These are phyloP conservation scores for Heterobasidion occidentale DNA, from an alignment of 1,284 basidiomycete genomes.

Conservation along the genomic window DNA sequence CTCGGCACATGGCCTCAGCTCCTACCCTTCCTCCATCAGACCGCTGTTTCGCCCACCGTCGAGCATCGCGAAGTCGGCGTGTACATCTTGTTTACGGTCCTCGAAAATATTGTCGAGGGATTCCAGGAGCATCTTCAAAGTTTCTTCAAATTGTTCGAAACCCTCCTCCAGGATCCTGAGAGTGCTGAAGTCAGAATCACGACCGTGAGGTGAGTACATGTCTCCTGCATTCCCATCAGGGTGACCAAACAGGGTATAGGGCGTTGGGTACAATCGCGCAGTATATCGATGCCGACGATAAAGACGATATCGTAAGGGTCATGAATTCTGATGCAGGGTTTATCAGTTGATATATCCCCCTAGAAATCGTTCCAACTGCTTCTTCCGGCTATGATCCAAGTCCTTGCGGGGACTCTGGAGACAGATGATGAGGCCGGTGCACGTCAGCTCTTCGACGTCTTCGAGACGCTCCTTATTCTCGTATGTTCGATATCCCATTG, in stretches of 20 bases:
- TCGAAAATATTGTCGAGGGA: slow-evolving; percentile 88
- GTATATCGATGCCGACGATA: slow-evolving; percentile 88
- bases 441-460: slow-evolving; percentile 89
- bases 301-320: slow-evolving; percentile 71
- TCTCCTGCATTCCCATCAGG: neutral
- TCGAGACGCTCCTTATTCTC: slow-evolving; percentile 93
- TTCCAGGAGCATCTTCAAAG: slow-evolving; percentile 74
- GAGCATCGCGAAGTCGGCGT: slow-evolving; percentile 87
- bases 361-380: slow-evolving; percentile 87
- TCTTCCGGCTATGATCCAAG: slow-evolving; percentile 85
- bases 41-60: slow-evolving; percentile 63
- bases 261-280: slow-evolving; percentile 90
- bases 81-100: slow-evolving; percentile 87
- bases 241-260: slow-evolving; percentile 29
- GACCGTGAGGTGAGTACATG: slow-evolving; percentile 60
- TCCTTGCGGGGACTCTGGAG: slow-evolving; percentile 86
- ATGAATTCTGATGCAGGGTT: neutral
- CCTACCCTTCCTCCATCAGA: slow-evolving; percentile 82
- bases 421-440: slow-evolving; percentile 76
- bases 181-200: slow-evolving; percentile 90
- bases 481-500: slow-evolving; percentile 31
- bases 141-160: slow-evolving; percentile 80
- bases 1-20: slow-evolving; percentile 81
- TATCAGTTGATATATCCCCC: slow-evolving; percentile 3
- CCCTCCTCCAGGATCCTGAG: slow-evolving; percentile 81